Evolutionary conservation across 176 grass and related monocot species (phyloP).

Genomic region (Aegilops bicornis): DNA sequence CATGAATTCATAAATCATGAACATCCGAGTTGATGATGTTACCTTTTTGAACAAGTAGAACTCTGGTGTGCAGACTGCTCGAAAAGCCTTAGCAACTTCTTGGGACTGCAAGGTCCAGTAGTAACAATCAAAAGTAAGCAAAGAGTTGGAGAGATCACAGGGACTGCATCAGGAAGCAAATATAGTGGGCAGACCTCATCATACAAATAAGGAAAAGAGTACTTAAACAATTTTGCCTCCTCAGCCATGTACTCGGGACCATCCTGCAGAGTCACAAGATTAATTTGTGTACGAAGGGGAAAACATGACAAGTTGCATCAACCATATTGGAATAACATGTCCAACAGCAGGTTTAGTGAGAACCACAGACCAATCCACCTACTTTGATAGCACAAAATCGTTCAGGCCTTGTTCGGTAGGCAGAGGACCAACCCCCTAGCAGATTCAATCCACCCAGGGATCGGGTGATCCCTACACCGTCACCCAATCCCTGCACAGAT

Average conservation of each 20-base stretch:
- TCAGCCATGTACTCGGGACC: slow-evolving; percentile 74
- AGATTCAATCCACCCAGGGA: too few species aligned
- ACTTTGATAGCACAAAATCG: too few species aligned
- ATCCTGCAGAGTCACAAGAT: slow-evolving; percentile 46
- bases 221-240: slow-evolving; percentile 73
- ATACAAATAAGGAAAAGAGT: slow-evolving; percentile 85
- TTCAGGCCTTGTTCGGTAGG: too few species aligned
- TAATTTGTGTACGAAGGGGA: not conserved
- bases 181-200: slow-evolving; percentile 54
- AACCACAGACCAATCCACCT: too few species aligned
- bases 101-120: slow-evolving; percentile 55
- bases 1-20: not conserved
- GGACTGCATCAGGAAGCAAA: not conserved
- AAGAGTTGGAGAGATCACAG: not conserved
- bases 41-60: slow-evolving; percentile 95
- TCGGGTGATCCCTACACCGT: too few species aligned
- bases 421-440: too few species aligned
- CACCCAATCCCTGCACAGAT: too few species aligned
- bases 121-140: not conserved
- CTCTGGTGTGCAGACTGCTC: slow-evolving; percentile 86
- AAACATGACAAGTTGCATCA: not conserved
- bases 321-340: not conserved
- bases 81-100: slow-evolving; percentile 88
- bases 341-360: too few species aligned
- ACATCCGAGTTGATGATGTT: not conserved